Percentiles rank a stretch among this genome's conserved stretches.
These are phyloP conservation scores for Globisporangium alternatum DNA, from an alignment of 352 stramenopile genomes.

Conservation along the genomic window DNA sequence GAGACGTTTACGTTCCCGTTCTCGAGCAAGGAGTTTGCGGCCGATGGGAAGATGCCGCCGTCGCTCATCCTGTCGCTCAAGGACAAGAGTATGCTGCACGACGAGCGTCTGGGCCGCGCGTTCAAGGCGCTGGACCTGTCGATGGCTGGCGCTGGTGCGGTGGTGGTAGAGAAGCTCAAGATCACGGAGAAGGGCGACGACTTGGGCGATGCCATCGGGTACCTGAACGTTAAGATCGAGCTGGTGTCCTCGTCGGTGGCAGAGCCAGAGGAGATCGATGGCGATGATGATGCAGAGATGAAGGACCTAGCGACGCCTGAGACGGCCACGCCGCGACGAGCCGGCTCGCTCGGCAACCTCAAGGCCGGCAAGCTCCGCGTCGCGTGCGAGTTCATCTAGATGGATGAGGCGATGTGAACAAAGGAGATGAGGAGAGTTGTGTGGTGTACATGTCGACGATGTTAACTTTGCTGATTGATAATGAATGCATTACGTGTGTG, in stretches of 20 bases:
- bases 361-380: slow-evolving; percentile 27
- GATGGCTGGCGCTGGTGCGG: background rate
- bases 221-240: slow-evolving; percentile 24
- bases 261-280: background rate
- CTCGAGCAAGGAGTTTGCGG: slow-evolving; percentile 47
- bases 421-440: background rate
- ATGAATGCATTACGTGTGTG: background rate
- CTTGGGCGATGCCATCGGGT: slow-evolving; percentile 21
- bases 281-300: slow-evolving; percentile 3
- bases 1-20: slow-evolving; percentile 82
- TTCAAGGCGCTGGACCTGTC: slow-evolving; percentile 17
- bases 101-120: slow-evolving; percentile 38
- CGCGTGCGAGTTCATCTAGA: slow-evolving; percentile 23
- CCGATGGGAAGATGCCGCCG: slow-evolving; percentile 7
- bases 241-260: slow-evolving; percentile 19
- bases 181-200: slow-evolving; percentile 22
- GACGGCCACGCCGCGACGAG: background rate
- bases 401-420: background rate
- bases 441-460: slow-evolving; percentile 1
- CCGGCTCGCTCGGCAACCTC: slow-evolving; percentile 8
- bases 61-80: slow-evolving; percentile 38
- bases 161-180: slow-evolving; percentile 15
- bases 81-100: slow-evolving; percentile 54
- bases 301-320: slow-evolving; percentile 2
- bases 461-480: background rate